Base-by-base conservation (phyloP, 148 eudicot genomes). In the Beta vulgaris region DNA sequence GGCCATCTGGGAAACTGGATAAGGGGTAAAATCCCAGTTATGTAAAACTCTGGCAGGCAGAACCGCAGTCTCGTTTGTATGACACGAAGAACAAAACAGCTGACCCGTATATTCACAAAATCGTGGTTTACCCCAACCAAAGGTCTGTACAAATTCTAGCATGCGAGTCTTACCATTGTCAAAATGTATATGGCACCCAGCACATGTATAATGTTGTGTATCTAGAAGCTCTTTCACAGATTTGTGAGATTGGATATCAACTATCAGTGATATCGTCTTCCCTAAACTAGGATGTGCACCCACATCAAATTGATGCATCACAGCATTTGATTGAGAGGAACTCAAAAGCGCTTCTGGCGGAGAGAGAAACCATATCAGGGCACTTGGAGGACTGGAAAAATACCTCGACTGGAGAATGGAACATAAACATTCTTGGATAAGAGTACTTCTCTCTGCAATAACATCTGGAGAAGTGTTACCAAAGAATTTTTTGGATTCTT, bases 41-140 rank as follows among this genome's bases (percentile, higher is more conserved):
- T 95, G 98, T 84, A 95, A 79, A 86, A 95, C 96, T 84, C 93
- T 85, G 29, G 96, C 96, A 39, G 98, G 98, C 77, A 95, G 85
- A 55, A 95, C 92, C 67, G 92, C 89, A 58, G 81, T 84, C 54
- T 92, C 98, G 85, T 92, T 92, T 64, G 82, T 79, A 83, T 95
- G 98, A 74, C 98, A 95, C 32, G 89, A 87, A 61, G 96, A 84
- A 73, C 98, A 95, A 84, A 90, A 95, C 53, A 92, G 82, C 76
- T 95, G 98, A 62, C 97, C 93, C 14, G 87, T 95, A 72, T 95
- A 95, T 80, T 92, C 97, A 89, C 98, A 95, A 59, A 86, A 81
- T 59, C 98, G 97, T 57, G 97, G 98, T 68, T 87, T 92, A 10
- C 97, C 98, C 96, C 97, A 89, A 51, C 98, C 97, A 77, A 95